phyloP scores from a whole-genome alignment of 805 yeast genomes.

The Lipomyces kockii region DNA sequence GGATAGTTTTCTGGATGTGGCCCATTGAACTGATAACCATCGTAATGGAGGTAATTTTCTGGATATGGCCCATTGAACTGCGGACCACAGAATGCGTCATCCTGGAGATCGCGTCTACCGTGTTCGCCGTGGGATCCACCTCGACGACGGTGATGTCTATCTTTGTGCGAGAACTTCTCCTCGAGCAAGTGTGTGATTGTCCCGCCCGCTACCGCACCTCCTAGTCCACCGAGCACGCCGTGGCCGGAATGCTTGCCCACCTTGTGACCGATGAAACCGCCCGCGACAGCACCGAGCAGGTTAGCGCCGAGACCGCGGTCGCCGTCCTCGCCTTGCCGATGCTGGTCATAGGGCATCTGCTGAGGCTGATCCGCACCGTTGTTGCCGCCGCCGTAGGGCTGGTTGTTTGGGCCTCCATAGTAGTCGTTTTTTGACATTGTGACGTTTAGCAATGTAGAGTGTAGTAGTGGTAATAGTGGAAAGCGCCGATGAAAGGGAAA shows the following conservation, averaged over 20 bases:
- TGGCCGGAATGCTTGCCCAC: conserved; percentile 27
- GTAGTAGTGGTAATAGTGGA: not conserved
- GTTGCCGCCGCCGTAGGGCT: conserved; percentile 2
- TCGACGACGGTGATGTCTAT: not conserved
- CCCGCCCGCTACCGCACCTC: conserved; percentile 35
- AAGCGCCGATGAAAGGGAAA: not conserved
- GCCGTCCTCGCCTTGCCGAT: conserved; percentile 27
- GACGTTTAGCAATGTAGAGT: not conserved
- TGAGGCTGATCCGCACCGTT: conserved; percentile 7
- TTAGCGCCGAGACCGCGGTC: conserved; percentile 33
- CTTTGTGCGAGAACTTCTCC: not conserved
- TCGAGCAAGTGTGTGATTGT: conserved; percentile 16
- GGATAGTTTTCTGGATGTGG: not conserved
- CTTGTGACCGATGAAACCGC: conserved; percentile 31
- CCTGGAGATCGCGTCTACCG: conserved; percentile 10
- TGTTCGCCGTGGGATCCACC: not conserved
- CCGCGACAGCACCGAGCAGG: conserved; percentile 30
- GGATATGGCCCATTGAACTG: not conserved
- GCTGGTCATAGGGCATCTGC: conserved; percentile 29
- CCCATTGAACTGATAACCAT: not conserved
- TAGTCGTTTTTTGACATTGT: conserved; percentile 19
- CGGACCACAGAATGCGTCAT: conserved; percentile 5
- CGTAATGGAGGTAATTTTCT: conserved; percentile 9
- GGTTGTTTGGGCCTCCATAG: conserved; percentile 25
- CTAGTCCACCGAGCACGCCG: conserved; percentile 31